phyloP scores from a whole-genome alignment of 2,329 filamentous ascomycete species.

The Colletotrichum sp. region DNA sequence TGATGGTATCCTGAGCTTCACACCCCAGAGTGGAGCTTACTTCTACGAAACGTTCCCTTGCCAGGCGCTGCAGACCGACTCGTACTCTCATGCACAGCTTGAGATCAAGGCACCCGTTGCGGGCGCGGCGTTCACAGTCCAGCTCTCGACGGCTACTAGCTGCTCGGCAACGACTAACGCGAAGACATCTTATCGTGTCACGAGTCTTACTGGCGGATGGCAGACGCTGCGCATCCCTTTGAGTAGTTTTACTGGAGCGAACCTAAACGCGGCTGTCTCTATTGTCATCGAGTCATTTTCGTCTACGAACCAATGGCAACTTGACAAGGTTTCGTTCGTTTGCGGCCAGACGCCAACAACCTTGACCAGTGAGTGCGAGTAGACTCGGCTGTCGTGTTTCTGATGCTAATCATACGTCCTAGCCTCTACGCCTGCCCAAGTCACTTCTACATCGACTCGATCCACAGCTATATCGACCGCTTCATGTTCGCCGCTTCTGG shows the following conservation, averaged over 20 bases:
- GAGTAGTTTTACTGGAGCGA: slow-evolving; percentile 52
- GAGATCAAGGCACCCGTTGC: slow-evolving; percentile 26
- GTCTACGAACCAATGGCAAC: slow-evolving; percentile 39
- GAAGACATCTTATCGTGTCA: slow-evolving; percentile 49
- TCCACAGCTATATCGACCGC: slow-evolving; percentile 2
- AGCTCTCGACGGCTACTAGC: slow-evolving; percentile 41
- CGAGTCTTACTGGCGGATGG: slow-evolving; percentile 50
- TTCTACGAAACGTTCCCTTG: slow-evolving; percentile 60
- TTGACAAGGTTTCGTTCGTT: slow-evolving; percentile 52
- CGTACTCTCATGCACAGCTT: slow-evolving; percentile 49
- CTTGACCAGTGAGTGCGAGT: slow-evolving; percentile 18
- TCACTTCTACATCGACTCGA: background rate
- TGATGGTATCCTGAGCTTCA: slow-evolving; percentile 52
- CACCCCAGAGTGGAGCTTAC: slow-evolving; percentile 52
- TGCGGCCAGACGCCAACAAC: slow-evolving; percentile 33
- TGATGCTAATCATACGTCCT: background rate
- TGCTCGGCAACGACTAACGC: slow-evolving; percentile 44
- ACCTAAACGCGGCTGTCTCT: slow-evolving; percentile 50
- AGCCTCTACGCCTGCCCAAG: background rate
- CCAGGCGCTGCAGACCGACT: slow-evolving; percentile 45
- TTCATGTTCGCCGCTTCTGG: slow-evolving; percentile 46
- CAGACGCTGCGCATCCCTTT: slow-evolving; percentile 58
- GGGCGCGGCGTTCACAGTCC: slow-evolving; percentile 34
- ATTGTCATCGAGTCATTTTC: slow-evolving; percentile 47
- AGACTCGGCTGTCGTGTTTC: background rate